Percentiles rank a stretch among this genome's conserved stretches.
Evolutionary conservation across 2,329 filamentous ascomycete genomes (phyloP).

Genomic region (Fusarium brevicatenulatum): DNA sequence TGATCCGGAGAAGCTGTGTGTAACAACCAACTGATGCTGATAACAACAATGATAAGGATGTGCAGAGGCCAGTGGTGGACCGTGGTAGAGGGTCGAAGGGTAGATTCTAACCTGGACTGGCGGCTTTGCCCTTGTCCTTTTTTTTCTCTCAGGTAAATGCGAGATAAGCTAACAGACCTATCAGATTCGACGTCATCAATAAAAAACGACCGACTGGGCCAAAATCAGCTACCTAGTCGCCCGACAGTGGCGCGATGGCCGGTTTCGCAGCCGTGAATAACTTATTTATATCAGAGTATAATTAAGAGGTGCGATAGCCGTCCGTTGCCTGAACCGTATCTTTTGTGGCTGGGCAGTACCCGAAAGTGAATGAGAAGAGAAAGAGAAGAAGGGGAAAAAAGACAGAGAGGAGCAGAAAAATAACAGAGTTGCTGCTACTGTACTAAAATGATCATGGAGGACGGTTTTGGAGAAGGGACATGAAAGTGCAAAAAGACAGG

Average conservation of each 20-base stretch:
- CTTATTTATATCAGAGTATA: conserved; percentile 12
- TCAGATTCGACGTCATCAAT: conserved; percentile 61
- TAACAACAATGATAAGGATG: conserved; percentile 2
- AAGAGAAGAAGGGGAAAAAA: conserved; percentile 12
- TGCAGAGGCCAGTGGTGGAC: neutral
- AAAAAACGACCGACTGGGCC: conserved; percentile 18
- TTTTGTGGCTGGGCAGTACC: conserved; percentile 6
- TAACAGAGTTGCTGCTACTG: conserved; percentile 11
- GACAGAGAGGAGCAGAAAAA: conserved; percentile 17
- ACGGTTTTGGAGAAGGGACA: neutral
- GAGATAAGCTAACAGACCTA: conserved; percentile 66
- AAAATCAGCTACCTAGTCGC: conserved; percentile 29
- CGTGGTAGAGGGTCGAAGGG: neutral
- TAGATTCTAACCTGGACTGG: neutral
- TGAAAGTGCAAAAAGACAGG: conserved; percentile 28
- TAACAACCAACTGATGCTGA: conserved; percentile 5
- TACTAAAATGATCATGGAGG: neutral
- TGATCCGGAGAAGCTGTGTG: conserved; percentile 20
- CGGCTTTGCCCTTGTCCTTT: conserved; percentile 1
- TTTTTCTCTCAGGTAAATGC: conserved; percentile 59
- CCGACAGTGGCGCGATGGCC: conserved; percentile 30
- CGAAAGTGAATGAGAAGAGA: neutral
- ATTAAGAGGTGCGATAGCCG: neutral
- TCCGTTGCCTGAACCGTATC: neutral
- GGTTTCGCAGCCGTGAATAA: conserved; percentile 11